A percentile compares a stretch with the other conserved stretches of the same genome.
phyloP scores from a whole-genome alignment of 2,329 filamentous ascomycete species.

The Aspergillus proliferans region DNA sequence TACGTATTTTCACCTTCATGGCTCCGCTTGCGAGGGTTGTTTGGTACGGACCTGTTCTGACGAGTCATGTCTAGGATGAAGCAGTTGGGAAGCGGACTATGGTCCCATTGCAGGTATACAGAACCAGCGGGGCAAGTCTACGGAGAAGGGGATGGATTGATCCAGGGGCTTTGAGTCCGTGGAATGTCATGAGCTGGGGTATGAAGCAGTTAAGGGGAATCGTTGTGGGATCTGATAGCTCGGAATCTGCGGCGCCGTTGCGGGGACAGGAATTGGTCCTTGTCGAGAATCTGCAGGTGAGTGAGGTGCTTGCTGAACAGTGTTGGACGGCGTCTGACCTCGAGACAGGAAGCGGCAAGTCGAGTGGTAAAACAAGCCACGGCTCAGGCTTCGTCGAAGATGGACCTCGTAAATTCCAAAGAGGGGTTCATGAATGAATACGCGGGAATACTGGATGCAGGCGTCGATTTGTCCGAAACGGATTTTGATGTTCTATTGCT shows the following conservation, averaged over 20 bases:
- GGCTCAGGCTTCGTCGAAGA: conserved; percentile 43
- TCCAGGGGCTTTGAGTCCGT: conserved; percentile 50
- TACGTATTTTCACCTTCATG: conserved; percentile 23
- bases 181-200: conserved; percentile 69
- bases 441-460: conserved; percentile 45
- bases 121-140: conserved; percentile 60
- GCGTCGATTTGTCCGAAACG: conserved; percentile 49
- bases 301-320: not conserved
- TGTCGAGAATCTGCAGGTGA: conserved; percentile 54
- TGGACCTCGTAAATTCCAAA: conserved; percentile 64
- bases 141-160: conserved; percentile 60
- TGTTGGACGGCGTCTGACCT: conserved; percentile 14
- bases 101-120: conserved; percentile 64
- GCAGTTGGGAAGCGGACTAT: conserved; percentile 64
- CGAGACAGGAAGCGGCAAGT: conserved; percentile 46
- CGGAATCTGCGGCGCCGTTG: conserved; percentile 27
- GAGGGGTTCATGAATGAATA: conserved; percentile 59
- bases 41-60: not conserved
- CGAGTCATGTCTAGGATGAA: conserved; percentile 48
- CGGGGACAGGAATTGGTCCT: conserved; percentile 41
- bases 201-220: conserved; percentile 58
- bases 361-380: conserved; percentile 45
- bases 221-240: conserved; percentile 42
- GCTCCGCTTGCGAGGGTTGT: not conserved
- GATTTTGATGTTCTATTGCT: conserved; percentile 66